These are phyloP conservation scores for Torulaspora globosa DNA, from an alignment of 1,139 yeast genomes.

Conservation along the genomic window DNA sequence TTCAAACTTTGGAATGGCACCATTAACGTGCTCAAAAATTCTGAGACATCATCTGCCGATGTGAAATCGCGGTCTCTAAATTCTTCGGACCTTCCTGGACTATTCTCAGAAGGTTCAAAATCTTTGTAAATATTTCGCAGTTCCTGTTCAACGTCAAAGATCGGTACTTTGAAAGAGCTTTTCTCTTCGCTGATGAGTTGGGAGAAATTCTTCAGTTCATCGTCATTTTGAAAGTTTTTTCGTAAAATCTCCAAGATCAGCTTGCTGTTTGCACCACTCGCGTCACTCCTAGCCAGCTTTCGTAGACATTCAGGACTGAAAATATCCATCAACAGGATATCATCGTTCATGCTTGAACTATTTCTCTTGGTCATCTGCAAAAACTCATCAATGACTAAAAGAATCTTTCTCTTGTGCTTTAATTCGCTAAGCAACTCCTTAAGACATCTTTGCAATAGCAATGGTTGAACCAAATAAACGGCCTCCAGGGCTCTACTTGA, in stretches of 20 bases:
- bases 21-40: constrained; percentile 40
- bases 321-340: constrained; percentile 1
- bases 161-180: constrained; percentile 3
- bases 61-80: constrained; percentile 16
- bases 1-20: constrained; percentile 56
- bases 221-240: constrained; percentile 8
- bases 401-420: constrained; percentile 15
- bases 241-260: constrained; percentile 7
- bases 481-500: constrained; percentile 34
- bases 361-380: constrained; percentile 19
- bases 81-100: constrained; percentile 21
- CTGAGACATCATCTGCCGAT: constrained; percentile 38
- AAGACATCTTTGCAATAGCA: constrained; percentile 12
- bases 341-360: constrained; percentile 15
- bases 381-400: constrained; percentile 26
- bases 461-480: constrained; percentile 29
- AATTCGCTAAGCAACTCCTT: constrained; percentile 5
- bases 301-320: constrained; percentile 3
- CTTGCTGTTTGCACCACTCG: constrained; percentile 2
- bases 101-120: constrained; percentile 11
- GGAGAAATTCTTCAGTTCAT: constrained; percentile 2
- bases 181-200: constrained; percentile 6
- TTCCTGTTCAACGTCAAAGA: constrained; percentile 19
- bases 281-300: not conserved
- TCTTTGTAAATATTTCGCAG: constrained; percentile 14